These are phyloP conservation scores for Alternaria solani DNA, from an alignment of 2,329 filamentous ascomycete species.

Conservation along the genomic window DNA sequence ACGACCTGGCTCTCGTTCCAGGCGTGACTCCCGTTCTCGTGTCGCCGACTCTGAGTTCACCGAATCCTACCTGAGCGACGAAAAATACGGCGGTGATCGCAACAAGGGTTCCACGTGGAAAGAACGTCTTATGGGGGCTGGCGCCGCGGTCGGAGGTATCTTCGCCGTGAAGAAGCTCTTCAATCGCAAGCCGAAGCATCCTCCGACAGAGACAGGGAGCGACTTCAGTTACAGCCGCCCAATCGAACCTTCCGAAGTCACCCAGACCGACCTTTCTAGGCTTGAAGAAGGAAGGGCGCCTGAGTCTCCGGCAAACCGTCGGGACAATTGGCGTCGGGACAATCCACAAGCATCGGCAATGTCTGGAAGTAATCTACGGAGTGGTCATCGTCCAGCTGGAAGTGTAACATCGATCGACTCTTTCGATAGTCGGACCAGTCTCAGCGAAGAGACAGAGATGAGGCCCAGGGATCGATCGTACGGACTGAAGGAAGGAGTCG, in stretches of 20 bases:
- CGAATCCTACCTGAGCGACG: conserved; percentile 50
- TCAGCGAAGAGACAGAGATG: conserved; percentile 41
- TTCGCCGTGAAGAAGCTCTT: conserved; percentile 65
- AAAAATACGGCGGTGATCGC: conserved; percentile 52
- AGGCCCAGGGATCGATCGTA: conserved; percentile 40
- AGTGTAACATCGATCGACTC: conserved; percentile 52
- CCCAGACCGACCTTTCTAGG: conserved; percentile 57
- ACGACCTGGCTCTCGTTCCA: conserved; percentile 41
- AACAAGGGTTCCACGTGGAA: conserved; percentile 53
- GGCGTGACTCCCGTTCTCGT: conserved; percentile 40
- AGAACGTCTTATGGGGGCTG: conserved; percentile 56
- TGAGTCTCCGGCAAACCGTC: conserved; percentile 52
- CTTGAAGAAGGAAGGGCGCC: conserved; percentile 64
- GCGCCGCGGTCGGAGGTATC: conserved; percentile 53
- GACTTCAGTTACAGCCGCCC: conserved; percentile 63
- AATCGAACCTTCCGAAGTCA: conserved; percentile 58
- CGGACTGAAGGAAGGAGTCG: conserved; percentile 59
- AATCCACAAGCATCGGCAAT: conserved; percentile 47
- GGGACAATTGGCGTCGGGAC: conserved; percentile 46
- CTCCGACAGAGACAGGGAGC: conserved; percentile 59
- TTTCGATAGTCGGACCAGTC: conserved; percentile 51
- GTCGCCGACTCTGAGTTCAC: conserved; percentile 38
- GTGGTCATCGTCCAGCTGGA: conserved; percentile 39
- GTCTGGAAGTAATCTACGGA: conserved; percentile 58
- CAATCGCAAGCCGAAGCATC: conserved; percentile 56